Evolutionary conservation across 2,329 filamentous ascomycete genomes (phyloP).

Genomic region (Cladophialophora psammophila): DNA sequence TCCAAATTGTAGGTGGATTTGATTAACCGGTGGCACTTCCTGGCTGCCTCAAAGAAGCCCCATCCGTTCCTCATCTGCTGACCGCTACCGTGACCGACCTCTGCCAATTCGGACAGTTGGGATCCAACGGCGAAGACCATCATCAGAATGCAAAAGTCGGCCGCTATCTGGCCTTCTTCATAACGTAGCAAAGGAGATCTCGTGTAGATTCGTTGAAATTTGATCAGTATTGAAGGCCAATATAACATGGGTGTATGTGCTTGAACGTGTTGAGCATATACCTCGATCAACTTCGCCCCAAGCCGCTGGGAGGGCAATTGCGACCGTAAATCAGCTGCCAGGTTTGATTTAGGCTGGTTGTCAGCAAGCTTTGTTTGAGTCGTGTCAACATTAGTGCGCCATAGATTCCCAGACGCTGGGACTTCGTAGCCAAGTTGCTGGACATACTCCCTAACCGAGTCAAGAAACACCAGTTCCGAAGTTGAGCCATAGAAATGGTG

Average conservation of each 20-base stretch:
- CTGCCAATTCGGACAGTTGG: background rate
- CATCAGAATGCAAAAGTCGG: background rate
- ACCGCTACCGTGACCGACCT: background rate
- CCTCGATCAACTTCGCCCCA: background rate
- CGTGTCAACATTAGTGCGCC: too few relatives aligned
- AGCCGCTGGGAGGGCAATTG: background rate
- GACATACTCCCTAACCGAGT: too few relatives aligned
- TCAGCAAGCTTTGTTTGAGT: too few relatives aligned
- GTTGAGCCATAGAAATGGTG: too few relatives aligned
- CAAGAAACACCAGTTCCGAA: too few relatives aligned
- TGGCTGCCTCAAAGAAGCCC: background rate
- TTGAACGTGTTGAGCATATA: background rate
- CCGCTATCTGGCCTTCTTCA: background rate
- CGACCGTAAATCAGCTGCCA: background rate
- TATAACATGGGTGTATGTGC: background rate
- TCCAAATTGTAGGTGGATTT: background rate
- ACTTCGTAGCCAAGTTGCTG: too few relatives aligned
- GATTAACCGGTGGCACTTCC: background rate
- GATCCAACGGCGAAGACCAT: background rate
- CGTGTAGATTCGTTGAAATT: background rate
- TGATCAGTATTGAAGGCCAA: background rate
- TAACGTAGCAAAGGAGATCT: background rate
- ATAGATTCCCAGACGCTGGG: too few relatives aligned
- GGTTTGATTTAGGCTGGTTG: too few relatives aligned
- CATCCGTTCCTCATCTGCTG: background rate